phyloP scores from a whole-genome alignment of 2,329 filamentous ascomycete genomes.

The Dryadomyces quercus-mongolicae region DNA sequence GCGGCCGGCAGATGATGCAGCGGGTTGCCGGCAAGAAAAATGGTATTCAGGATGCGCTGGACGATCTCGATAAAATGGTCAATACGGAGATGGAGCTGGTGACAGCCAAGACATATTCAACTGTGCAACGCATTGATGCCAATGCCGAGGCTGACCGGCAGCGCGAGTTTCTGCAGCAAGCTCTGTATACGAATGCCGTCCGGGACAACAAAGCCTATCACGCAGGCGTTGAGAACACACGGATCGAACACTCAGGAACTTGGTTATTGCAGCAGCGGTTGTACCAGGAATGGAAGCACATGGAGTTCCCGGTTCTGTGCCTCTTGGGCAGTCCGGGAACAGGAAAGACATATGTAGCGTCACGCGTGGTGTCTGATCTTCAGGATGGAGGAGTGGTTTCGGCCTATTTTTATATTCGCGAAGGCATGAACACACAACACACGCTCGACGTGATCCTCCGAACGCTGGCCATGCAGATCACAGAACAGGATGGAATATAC shows the following conservation, averaged over 20 bases:
- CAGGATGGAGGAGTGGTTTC: not conserved
- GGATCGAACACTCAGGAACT: not conserved
- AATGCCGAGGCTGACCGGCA: not conserved
- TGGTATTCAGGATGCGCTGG: not conserved
- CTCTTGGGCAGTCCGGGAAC: not conserved
- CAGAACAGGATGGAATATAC: not conserved
- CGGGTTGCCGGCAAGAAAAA: not conserved
- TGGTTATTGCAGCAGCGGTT: not conserved
- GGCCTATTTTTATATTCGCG: not conserved
- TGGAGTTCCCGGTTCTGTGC: not conserved
- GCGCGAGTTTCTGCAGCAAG: not conserved
- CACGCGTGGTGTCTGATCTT: not conserved
- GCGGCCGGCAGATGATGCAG: not conserved
- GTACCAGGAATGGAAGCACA: not conserved
- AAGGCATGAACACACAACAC: not conserved
- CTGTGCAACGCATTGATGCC: not conserved
- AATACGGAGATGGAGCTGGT: not conserved
- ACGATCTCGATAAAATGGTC: not conserved
- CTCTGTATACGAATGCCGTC: not conserved
- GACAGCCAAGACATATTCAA: not conserved
- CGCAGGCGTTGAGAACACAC: not conserved
- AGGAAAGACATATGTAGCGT: not conserved
- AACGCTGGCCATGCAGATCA: not conserved
- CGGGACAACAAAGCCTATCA: not conserved
- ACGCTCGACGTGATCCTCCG: not conserved